Evolutionary conservation across 352 stramenopile species (phyloP), one percentile per base, ranked within the genome.

Genomic region (Pythium folliculosum): DNA sequence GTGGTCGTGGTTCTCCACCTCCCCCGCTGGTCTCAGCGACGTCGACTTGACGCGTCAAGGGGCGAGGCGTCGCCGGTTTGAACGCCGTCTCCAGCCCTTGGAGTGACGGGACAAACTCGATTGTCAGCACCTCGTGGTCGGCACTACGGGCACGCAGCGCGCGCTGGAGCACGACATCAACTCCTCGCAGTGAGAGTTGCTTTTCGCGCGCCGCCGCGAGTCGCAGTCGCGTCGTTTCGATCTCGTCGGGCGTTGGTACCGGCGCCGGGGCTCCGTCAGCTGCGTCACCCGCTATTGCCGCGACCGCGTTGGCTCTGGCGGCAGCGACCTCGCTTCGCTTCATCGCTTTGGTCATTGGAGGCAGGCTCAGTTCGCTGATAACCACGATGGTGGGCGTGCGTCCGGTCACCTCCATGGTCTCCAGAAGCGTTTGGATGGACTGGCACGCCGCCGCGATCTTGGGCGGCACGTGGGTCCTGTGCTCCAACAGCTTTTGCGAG

Each of bases 271-370:
- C 56, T 10, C 14, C 27, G 17, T 22, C 43, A 51, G 40, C 7
- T 3, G 19, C 44, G 44, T 35, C 22, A 22, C 3, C 40, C n/a
- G 35, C 54, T 10, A 13, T 13, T 1, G 58, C 43, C 1, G 30
- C 40, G 13, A 30, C n/a, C 27, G 47, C 22, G 2, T 52, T 40
- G 1, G 22, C 38, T 19, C 14, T 51, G 0, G 56, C 62, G 5
- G 40, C 23, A 6, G 56, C 32, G 0, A 58, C 27, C 21, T 70
- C 56, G 16, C 85, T 61, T 40, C 78, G 84, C 35, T 70, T 72
- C 70, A 75, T 77, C 4, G 65, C 21, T 13, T 73, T 86, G 5
- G 75, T 89, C 57, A 91, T 49, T 22, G 83, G 83, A 5, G 83
- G 83, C 12, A 52, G 52, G 27, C 69, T 81, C 60, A 88, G 59